Conservation (phyloP, 2,329 filamentous ascomycete species). For the Ascochyta pisi region DNA sequence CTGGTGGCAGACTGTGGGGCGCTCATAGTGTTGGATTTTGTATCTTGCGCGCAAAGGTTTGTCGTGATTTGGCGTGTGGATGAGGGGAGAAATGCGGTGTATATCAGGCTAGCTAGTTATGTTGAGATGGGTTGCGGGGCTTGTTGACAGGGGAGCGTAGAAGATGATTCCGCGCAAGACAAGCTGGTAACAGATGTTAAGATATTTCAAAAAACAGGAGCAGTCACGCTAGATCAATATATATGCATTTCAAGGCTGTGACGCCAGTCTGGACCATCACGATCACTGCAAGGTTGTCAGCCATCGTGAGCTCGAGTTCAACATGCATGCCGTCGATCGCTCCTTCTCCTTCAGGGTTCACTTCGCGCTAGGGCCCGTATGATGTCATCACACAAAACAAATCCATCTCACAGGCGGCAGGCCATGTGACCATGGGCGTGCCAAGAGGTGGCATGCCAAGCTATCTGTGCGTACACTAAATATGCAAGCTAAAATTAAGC, state of each 20-base stretch:
- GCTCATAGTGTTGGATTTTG: slow-evolving; percentile 32
- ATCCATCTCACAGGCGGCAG: not conserved
- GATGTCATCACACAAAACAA: slow-evolving; percentile 12
- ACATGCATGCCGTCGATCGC: slow-evolving; percentile 11
- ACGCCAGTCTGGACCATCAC: slow-evolving; percentile 13
- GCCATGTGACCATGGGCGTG: too few species aligned
- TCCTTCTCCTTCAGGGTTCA: slow-evolving; percentile 13
- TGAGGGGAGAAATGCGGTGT: slow-evolving; percentile 1
- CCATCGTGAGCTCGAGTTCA: slow-evolving; percentile 6
- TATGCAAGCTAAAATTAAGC: too few species aligned
- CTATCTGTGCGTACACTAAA: too few species aligned
- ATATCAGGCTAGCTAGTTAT: slow-evolving; percentile 9
- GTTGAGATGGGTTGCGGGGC: slow-evolving; percentile 17
- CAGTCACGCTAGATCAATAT: not conserved
- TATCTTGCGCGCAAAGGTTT: not conserved
- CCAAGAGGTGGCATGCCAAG: too few species aligned
- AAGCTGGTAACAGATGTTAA: not conserved
- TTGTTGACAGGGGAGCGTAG: slow-evolving; percentile 10
- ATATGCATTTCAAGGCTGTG: slow-evolving; percentile 9
- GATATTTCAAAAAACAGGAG: not conserved
- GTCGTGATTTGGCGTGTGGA: not conserved
- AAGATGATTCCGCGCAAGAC: not conserved
- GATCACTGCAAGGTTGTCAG: slow-evolving; percentile 14
- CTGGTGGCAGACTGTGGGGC: slow-evolving; percentile 43
- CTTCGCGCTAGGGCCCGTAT: slow-evolving; percentile 3